Evolutionary conservation across 2,329 filamentous ascomycete genomes (phyloP), one percentile per base, ranked within the genome.

Genomic region (Thyridium curvatum): DNA sequence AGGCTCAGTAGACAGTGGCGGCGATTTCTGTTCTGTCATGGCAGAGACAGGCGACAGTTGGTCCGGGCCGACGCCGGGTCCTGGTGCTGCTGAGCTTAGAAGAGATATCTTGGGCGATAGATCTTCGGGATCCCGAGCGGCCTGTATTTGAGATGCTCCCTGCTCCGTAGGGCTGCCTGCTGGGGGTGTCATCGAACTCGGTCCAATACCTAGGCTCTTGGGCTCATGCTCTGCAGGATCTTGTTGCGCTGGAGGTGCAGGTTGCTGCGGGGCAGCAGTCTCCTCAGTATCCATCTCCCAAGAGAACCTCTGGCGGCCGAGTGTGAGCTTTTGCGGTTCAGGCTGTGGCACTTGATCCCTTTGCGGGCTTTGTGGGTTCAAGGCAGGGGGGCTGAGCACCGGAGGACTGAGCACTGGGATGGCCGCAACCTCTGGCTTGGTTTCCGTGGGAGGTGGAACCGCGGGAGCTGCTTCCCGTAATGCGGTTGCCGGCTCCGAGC

Each of bases 31-130:
- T 3, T 61, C 61, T 7, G 59, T 59, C 18, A 51, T 37, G 9
- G 57, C 54, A 13, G 69, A 74, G 3, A 65, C 44, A 3, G 70
- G 68, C 13, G 69, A 72, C 0, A 64, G 62, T 3, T 62, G 56
- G 33, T 71, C 68, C 12, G 59, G 52, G 10, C 49, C 42, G 8
- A 50, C 43, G 16, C 46, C 51, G 31, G 49, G 43, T 16, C 52
- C 48, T 1, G 55, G 52, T 14, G 47, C 21, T 10, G 21, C 21
- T 10, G 21, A 26, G 21, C 21, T 26, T 6, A 26, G 21, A 6
- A 26, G 21, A 13, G 64, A 65, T 33, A 62, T 54, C 39, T 61
- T 26, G 6, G 21, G 21, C 10, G 21, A 26, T 10, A 26, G 21
- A 26, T 26, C 21, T 6, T 26, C 21, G 6, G 21, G 21, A 10